phyloP scores from a whole-genome alignment of 257 asterid genomes.

The Rhazya stricta region DNA sequence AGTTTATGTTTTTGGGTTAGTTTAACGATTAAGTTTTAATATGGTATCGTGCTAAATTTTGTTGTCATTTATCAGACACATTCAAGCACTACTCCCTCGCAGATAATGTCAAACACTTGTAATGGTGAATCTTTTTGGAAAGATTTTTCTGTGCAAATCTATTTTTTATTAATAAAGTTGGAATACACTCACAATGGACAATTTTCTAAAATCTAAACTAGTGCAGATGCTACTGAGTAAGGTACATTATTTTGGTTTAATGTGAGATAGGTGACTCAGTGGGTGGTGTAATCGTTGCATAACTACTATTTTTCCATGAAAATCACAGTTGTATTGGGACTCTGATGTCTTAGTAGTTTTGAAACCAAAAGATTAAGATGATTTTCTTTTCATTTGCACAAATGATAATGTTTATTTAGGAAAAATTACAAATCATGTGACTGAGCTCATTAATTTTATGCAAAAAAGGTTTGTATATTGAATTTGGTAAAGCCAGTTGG shows the following conservation, averaged over 20 bases:
- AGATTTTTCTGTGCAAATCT: not conserved
- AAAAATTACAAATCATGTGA: not conserved
- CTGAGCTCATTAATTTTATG: not conserved
- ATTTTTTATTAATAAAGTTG: not conserved
- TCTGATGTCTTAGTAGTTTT: not conserved
- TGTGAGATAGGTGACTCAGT: not conserved
- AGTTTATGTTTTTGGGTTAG: not conserved
- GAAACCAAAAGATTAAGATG: not conserved
- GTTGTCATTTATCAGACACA: not conserved
- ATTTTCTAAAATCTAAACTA: not conserved
- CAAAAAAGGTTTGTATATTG: not conserved
- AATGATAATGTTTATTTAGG: not conserved
- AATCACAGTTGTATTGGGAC: not conserved
- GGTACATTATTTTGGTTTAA: not conserved
- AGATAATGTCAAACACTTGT: too few relatives aligned
- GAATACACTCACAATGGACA: not conserved
- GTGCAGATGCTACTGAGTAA: not conserved
- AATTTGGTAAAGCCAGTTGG: not conserved
- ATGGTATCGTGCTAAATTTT: not conserved
- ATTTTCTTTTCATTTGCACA: not conserved
- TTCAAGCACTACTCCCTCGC: too few relatives aligned
- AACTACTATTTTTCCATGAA: not conserved
- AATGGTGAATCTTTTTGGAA: not conserved
- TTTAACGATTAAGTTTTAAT: not conserved
- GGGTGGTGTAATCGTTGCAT: not conserved